Conservation (phyloP, 371 early-diverging fungal genomes). For the Mortierella sp. region DNA sequence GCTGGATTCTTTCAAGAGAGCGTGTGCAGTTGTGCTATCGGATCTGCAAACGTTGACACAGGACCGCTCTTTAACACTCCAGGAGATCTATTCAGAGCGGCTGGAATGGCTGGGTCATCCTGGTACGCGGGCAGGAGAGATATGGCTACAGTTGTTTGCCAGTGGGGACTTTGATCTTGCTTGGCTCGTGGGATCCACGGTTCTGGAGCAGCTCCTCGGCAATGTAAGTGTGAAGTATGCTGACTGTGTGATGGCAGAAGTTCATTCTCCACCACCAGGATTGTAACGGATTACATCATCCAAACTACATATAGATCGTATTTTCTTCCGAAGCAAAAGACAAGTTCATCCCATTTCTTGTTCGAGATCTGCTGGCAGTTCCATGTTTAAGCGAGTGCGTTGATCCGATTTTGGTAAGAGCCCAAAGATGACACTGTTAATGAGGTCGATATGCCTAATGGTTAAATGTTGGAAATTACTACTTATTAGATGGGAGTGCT, state of each 20-base stretch:
- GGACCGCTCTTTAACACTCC: neutral
- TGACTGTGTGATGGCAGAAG: neutral
- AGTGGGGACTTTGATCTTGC: constrained; percentile 20
- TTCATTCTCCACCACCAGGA: neutral
- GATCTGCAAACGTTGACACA: neutral
- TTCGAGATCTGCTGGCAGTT: constrained; percentile 38
- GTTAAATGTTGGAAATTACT: neutral
- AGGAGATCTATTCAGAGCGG: constrained; percentile 8
- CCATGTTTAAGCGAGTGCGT: constrained; percentile 26
- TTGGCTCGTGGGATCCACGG: constrained; percentile 43
- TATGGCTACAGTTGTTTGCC: constrained; percentile 31
- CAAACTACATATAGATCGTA: constrained; percentile 15
- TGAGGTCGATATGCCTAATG: neutral
- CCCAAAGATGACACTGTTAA: neutral
- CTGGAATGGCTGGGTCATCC: constrained; percentile 14
- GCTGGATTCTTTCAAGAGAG: constrained; percentile 12
- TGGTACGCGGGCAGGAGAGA: constrained; percentile 11
- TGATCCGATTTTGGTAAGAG: constrained; percentile 29
- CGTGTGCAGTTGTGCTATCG: constrained; percentile 3
- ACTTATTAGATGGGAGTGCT: constrained; percentile 25
- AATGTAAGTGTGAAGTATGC: constrained; percentile 36
- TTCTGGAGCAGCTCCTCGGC: constrained; percentile 43
- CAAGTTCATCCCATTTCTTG: constrained; percentile 42
- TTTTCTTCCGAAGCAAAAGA: constrained; percentile 34
- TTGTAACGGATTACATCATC: neutral